Percentiles rank a stretch among this genome's conserved stretches.
phyloP scores from a whole-genome alignment of 176 grass and related monocot species.

The Poa annua region DNA sequence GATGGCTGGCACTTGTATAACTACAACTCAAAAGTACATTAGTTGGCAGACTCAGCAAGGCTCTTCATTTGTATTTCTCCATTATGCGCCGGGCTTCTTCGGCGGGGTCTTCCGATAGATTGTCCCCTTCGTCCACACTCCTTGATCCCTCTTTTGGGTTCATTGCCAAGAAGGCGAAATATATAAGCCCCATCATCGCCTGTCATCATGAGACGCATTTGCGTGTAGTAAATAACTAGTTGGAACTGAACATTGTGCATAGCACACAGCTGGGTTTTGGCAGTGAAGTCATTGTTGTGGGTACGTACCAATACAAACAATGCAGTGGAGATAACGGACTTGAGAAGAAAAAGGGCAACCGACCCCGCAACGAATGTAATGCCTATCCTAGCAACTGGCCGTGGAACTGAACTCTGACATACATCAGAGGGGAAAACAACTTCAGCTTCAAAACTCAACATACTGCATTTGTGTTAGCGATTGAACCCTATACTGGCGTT shows the following conservation, averaged over 20 bases:
- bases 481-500: neutral
- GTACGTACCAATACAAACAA: constrained; percentile 65
- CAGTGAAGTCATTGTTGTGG: neutral
- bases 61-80: constrained; percentile 92
- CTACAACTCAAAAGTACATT: neutral
- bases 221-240: neutral
- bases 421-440: neutral
- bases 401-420: constrained; percentile 73
- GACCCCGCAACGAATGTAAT: constrained; percentile 49
- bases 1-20: neutral
- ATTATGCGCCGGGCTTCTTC: constrained; percentile 93
- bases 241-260: neutral
- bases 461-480: neutral
- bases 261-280: neutral
- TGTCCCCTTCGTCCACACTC: constrained; percentile 28
- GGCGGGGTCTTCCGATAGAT: constrained; percentile 56
- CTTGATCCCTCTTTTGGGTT: constrained; percentile 71
- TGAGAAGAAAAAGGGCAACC: constrained; percentile 66
- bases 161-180: constrained; percentile 71
- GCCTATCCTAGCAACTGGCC: constrained; percentile 80
- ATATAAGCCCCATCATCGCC: constrained; percentile 92
- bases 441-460: constrained; percentile 13
- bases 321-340: constrained; percentile 81
- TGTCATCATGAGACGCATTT: constrained; percentile 36
- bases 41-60: neutral